These are phyloP conservation scores for Daedaleopsis nitida DNA, from an alignment of 768 basidiomycete genomes.

Conservation along the genomic window DNA sequence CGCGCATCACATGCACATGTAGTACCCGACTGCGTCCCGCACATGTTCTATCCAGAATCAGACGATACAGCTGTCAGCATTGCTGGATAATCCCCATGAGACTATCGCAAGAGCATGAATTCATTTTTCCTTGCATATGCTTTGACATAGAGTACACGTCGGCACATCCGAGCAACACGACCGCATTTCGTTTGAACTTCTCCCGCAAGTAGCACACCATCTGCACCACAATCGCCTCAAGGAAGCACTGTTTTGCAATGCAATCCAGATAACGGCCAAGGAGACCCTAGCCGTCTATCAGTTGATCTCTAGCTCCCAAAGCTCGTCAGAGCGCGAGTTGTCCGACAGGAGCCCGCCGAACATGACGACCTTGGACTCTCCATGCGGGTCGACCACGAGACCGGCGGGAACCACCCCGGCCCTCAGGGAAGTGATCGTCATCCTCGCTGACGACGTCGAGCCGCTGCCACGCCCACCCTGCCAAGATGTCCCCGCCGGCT, in stretches of 20 bases:
- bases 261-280: no score
- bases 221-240: no score
- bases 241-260: no score
- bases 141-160: no score
- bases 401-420: conserved; percentile 48
- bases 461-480: conserved; percentile 32
- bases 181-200: background rate
- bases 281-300: background rate
- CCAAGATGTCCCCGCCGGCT: conserved; percentile 6
- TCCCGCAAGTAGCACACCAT: background rate
- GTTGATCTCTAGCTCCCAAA: conserved; percentile 41
- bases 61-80: no score
- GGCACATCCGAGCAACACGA: background rate
- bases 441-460: conserved; percentile 17
- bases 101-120: no score
- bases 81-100: no score
- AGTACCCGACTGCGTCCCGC: background rate
- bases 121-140: no score
- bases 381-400: conserved; percentile 26
- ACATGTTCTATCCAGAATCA: no score
- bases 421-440: conserved; percentile 29
- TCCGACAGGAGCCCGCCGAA: conserved; percentile 43
- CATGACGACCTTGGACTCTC: conserved; percentile 19
- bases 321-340: conserved; percentile 44
- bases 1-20: background rate